Base-by-base conservation (phyloP, 257 asterid species). In the Cordia subcordata region DNA sequence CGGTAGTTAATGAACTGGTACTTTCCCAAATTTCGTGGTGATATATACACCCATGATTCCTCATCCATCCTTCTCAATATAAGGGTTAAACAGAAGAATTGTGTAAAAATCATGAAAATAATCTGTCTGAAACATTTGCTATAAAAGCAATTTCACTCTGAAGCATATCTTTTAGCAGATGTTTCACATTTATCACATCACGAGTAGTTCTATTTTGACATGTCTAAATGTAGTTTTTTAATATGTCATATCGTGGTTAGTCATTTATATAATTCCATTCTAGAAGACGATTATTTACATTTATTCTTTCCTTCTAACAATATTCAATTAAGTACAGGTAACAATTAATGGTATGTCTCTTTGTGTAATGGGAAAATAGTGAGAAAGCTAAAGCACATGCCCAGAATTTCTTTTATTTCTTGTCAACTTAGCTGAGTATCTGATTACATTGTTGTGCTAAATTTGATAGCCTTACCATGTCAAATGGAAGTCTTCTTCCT, bases 401-500 rank as follows among this genome's bases (percentile, higher is more conserved):
- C 63, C 55, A 21, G 65, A 49, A 58, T 35, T 65, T 64, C 51
- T 35, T 69, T 74, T 70, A 64, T 78, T 64, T 53, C 55, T 60
- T 60, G 42, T 61, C 42, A 54, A 58, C n/a, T 60, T 35, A 50
- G 52, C 45, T 60, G 64, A 49, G 49, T 67, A 50, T 49, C 19
- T 47, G 61, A 59, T 77, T 71, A 61, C 62, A 58, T 70, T 50
- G 56, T 63, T 64, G 17, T 27, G 62, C 56, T 61, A 62, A 66
- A 55, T 55, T 62, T 27, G 23, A 49, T 55, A 16, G 40, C 40
- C 17, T 64, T 11, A 22, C 37, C 51, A 61, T 64, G 9, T 64
- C 54, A 47, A 38, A 63, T 35, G 55, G 19, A 47, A 42, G 62
- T 32, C 8, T 13, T 63, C 46, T 40, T 63, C 55, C 35, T 22